Percentiles rank a stretch among this genome's conserved stretches.
phyloP scores from a whole-genome alignment of 1,284 basidiomycete genomes.

The Dichomitus squalens region DNA sequence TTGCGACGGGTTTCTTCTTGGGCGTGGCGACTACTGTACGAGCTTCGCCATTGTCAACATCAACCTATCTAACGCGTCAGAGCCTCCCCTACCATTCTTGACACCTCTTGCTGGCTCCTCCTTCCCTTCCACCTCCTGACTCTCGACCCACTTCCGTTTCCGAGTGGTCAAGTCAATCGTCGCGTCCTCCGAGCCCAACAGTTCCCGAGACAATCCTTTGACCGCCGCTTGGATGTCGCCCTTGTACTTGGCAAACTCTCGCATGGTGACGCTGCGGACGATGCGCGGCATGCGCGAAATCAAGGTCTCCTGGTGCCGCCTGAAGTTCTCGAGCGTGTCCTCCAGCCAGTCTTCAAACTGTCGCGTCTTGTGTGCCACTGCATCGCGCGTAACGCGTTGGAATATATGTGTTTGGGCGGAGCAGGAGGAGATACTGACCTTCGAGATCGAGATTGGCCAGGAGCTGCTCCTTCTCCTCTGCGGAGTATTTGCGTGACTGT shows the following conservation, averaged over 20 bases:
- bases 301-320: slow-evolving; percentile 68
- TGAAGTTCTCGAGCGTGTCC: slow-evolving; percentile 71
- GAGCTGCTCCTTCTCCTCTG: slow-evolving; percentile 73
- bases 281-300: slow-evolving; percentile 75
- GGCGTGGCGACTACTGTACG: slow-evolving; percentile 53
- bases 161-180: slow-evolving; percentile 67
- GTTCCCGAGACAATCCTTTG: slow-evolving; percentile 62
- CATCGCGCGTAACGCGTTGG: slow-evolving; percentile 9
- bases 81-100: slow-evolving; percentile 58
- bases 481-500: slow-evolving; percentile 38
- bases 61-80: neutral
- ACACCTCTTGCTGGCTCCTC: slow-evolving; percentile 48
- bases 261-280: slow-evolving; percentile 70
- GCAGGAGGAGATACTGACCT: slow-evolving; percentile 47
- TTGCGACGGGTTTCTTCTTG: slow-evolving; percentile 54
- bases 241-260: slow-evolving; percentile 77
- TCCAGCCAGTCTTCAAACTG: slow-evolving; percentile 73
- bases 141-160: slow-evolving; percentile 74
- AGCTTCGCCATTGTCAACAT: slow-evolving; percentile 40
- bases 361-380: slow-evolving; percentile 70
- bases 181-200: slow-evolving; percentile 40
- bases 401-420: slow-evolving; percentile 5
- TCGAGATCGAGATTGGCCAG: slow-evolving; percentile 78
- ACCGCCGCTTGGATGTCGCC: slow-evolving; percentile 72
- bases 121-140: slow-evolving; percentile 51